Evolutionary conservation across 2,329 filamentous ascomycete species (phyloP).

Genomic region (Aureobasidium pullulans): DNA sequence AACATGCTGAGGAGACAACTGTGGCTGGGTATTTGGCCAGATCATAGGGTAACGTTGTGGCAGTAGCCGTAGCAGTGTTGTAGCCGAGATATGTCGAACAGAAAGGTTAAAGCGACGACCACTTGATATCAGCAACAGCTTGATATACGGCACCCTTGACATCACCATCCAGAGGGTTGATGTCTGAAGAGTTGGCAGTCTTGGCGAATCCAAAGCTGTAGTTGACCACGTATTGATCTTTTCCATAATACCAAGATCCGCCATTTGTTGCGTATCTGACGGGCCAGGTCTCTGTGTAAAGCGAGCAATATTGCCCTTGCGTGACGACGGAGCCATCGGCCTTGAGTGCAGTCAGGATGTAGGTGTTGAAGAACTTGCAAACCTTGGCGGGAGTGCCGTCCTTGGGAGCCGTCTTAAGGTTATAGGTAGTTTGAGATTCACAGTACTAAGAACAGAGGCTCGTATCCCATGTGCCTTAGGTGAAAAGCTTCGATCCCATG

Average conservation of each 20-base stretch:
- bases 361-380: constrained; percentile 8
- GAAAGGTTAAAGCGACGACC: constrained; percentile 14
- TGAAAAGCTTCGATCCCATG: too few relatives aligned
- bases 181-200: background rate
- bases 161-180: background rate
- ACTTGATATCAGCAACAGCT: constrained; percentile 14
- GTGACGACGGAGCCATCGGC: constrained; percentile 3
- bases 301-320: constrained; percentile 6
- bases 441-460: too few relatives aligned
- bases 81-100: constrained; percentile 14
- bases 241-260: constrained; percentile 10
- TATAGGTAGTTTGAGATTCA: too few relatives aligned
- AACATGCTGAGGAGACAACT: too few relatives aligned
- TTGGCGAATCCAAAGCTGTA: constrained; percentile 15
- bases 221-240: constrained; percentile 12
- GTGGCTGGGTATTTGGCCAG: too few relatives aligned
- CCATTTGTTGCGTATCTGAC: constrained; percentile 17
- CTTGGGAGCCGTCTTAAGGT: background rate
- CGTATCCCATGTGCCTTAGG: too few relatives aligned
- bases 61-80: background rate
- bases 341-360: background rate
- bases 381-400: background rate
- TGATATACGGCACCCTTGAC: constrained; percentile 10
- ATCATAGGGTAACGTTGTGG: too few relatives aligned
- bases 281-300: constrained; percentile 18